A percentile compares a stretch with the other conserved stretches of the same genome.
These are phyloP conservation scores for Sapria himalayana DNA, from an alignment of 345 rosid genomes.

Conservation along the genomic window DNA sequence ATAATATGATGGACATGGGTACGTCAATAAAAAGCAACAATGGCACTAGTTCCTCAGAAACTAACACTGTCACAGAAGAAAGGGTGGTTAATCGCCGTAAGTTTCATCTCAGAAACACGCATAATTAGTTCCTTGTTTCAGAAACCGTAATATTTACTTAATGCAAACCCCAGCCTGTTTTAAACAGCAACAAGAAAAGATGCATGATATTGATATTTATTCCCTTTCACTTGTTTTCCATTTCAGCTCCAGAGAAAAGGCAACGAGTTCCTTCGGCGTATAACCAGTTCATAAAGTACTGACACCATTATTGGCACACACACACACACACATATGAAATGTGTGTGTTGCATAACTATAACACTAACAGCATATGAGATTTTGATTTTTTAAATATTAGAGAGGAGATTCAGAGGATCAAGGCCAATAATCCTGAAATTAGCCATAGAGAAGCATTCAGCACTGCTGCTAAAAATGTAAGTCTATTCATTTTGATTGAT, in stretches of 20 bases:
- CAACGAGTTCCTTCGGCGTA: slow-evolving; percentile 97
- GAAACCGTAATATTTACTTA: slow-evolving; percentile 3
- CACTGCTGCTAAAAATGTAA: slow-evolving; percentile 93
- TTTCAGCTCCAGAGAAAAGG: slow-evolving; percentile 92
- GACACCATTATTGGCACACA: slow-evolving; percentile 5
- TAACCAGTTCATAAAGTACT: slow-evolving; percentile 90
- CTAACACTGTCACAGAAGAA: slow-evolving; percentile 16
- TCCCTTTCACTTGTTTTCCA: background rate
- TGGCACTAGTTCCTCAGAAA: slow-evolving; percentile 27
- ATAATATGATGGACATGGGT: slow-evolving; percentile 31
- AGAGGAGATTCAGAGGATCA: slow-evolving; percentile 98
- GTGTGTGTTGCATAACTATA: background rate
- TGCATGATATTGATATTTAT: background rate
- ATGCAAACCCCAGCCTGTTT: background rate
- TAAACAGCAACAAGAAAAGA: background rate
- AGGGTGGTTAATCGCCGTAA: slow-evolving; percentile 63
- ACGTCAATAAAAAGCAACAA: slow-evolving; percentile 44
- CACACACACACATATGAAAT: too few species aligned
- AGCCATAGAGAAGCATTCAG: slow-evolving; percentile 98
- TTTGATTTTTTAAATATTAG: slow-evolving; percentile 13
- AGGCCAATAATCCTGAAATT: slow-evolving; percentile 85
- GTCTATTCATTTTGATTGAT: slow-evolving; percentile 7
- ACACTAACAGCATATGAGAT: background rate
- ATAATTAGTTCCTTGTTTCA: background rate
- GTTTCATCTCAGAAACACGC: slow-evolving; percentile 8